These are phyloP conservation scores for Cymodocea nodosa DNA, from an alignment of 116 monocot genomes.

Conservation along the genomic window DNA sequence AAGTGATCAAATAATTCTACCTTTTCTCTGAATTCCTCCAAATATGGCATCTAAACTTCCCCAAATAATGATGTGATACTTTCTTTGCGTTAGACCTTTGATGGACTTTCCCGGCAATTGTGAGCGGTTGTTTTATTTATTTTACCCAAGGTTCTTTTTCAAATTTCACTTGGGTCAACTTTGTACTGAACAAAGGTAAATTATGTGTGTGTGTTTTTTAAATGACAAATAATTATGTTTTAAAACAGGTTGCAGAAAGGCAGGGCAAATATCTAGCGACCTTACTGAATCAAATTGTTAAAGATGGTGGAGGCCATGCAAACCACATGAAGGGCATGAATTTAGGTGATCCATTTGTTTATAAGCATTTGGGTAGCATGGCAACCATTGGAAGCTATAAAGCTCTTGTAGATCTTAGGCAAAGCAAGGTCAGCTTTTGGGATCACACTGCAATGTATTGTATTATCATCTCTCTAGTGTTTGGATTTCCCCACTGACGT, in stretches of 20 bases:
- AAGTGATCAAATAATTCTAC: no score
- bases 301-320: slow-evolving; percentile 48
- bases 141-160: no score
- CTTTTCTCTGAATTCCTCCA: no score
- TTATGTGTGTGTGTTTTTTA: neutral
- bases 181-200: no score
- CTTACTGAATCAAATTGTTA: slow-evolving; percentile 29
- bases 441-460: neutral
- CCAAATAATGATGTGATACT: no score
- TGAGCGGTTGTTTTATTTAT: no score
- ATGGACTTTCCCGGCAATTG: no score
- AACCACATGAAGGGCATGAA: slow-evolving; percentile 16
- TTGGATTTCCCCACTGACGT: neutral
- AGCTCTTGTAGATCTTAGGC: slow-evolving; percentile 50
- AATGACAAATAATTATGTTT: neutral
- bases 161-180: no score
- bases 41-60: no score
- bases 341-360: slow-evolving; percentile 54
- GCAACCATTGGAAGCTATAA: slow-evolving; percentile 65
- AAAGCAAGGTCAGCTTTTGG: slow-evolving; percentile 14
- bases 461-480: neutral
- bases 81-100: no score
- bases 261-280: slow-evolving; percentile 59
- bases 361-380: slow-evolving; percentile 71
- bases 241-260: slow-evolving; percentile 65